Evolutionary conservation across 257 asterid genomes (phyloP).

Genomic region (Paulownia fortunei): DNA sequence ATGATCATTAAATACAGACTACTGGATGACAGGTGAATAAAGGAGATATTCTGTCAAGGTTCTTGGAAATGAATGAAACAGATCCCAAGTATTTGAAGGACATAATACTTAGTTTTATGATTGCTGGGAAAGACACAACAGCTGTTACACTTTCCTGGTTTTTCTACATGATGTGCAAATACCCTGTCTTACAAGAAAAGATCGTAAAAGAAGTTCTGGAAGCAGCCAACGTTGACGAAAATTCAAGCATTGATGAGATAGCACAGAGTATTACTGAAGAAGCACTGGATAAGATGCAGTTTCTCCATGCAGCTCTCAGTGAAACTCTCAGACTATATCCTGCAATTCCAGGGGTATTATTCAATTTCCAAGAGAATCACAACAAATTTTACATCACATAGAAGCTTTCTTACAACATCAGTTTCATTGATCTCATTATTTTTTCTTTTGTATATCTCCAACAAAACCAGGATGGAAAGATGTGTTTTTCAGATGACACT

Average conservation of each 20-base stretch:
- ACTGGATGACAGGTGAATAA: conserved; percentile 43
- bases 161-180: conserved; percentile 71
- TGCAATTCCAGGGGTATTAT: conserved; percentile 58
- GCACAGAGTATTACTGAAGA: conserved; percentile 55
- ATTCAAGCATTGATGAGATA: conserved; percentile 42
- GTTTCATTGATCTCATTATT: too few species aligned
- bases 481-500: conserved; percentile 51
- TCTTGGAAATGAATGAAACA: conserved; percentile 58
- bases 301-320: conserved; percentile 66
- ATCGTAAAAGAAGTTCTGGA: conserved; percentile 47
- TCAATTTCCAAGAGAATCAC: background rate
- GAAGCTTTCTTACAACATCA: background rate
- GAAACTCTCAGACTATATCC: conserved; percentile 78
- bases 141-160: conserved; percentile 78
- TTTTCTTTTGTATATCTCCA: too few species aligned
- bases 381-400: background rate
- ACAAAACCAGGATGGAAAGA: conserved; percentile 48
- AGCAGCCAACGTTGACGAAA: conserved; percentile 37
- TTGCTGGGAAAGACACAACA: conserved; percentile 80
- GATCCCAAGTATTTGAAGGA: conserved; percentile 70
- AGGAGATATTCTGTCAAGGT: conserved; percentile 67
- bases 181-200: conserved; percentile 58
- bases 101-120: conserved; percentile 70
- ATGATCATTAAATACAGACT: too few species aligned
- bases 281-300: conserved; percentile 65